Evolutionary conservation across 1,139 yeast species (phyloP), one percentile per base, ranked within the genome.

Genomic region (Yamadazyma spencermartinsiae): DNA sequence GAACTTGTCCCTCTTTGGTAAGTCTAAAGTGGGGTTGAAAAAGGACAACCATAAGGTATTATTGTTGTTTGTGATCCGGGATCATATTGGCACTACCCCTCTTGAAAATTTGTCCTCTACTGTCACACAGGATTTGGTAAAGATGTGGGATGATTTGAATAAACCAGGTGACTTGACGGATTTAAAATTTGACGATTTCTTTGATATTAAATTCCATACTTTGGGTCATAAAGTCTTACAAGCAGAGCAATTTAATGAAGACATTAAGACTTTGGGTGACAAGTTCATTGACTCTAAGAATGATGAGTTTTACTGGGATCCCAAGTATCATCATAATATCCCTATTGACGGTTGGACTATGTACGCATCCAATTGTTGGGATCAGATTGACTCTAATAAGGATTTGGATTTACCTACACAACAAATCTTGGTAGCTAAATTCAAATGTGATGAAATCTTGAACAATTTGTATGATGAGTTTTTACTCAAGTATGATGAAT

Each of bases 291-390:
- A 74, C 44, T 45, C 54, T 3, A 43, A 57, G 11, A 47, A 58
- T 5, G 45, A 54, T 3, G 68, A 62, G n/a, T 73, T 70, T 41
- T 65, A 82, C 21, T 86, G 88, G 68, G 77, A 79, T 46, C 74
- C 77, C 2, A 73, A 79, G 38, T 90, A 89, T 57, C 96, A 88
- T 55, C 90, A 94, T 49, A 73, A 77, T 38, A 80, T 92, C 36
- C 98, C 98, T 5, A 74, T 92, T 36, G 98, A 92, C 61, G 98
- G 97, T 11, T 92, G 98, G 98, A 79, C 94, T 4, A 66, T 89
- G 63, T 92, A 92, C 55, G 90, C 97, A 1, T 84, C 82, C 40
- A 86, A 82, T 55, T 83, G 96, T 48, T 92, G 98, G 98, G 83
- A 86, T 37, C 96, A 89, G 60, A 92, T 92, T 53, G 95, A 89